phyloP scores from a whole-genome alignment of 2,329 filamentous ascomycete species.

The Canariomyces notabilis region DNA sequence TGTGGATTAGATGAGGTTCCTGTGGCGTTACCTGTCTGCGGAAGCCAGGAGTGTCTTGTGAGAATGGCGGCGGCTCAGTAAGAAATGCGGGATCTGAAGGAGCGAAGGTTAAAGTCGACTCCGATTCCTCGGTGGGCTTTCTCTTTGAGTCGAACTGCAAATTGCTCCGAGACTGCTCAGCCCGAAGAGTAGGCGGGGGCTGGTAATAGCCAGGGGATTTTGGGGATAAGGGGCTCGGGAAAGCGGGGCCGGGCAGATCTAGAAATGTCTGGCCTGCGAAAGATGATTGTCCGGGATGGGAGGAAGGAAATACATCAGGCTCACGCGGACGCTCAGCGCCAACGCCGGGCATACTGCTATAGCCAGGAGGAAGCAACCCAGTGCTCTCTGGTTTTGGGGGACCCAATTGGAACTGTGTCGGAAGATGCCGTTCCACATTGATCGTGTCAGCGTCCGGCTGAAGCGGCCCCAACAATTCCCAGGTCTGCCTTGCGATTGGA shows the following conservation, averaged over 20 bases:
- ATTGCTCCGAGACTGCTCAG: constrained; percentile 5
- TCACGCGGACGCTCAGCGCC: background rate
- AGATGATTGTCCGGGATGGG: background rate
- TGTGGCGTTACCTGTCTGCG: constrained; percentile 1
- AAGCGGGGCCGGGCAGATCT: background rate
- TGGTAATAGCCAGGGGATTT: constrained; percentile 8
- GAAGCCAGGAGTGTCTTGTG: constrained; percentile 4
- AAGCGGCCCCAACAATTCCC: constrained; percentile 34
- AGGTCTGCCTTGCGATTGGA: constrained; percentile 31
- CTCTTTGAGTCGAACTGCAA: background rate
- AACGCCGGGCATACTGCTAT: background rate
- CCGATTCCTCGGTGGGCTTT: constrained; percentile 1
- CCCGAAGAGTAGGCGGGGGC: constrained; percentile 1
- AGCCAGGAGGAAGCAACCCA: constrained; percentile 6
- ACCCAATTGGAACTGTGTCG: constrained; percentile 31
- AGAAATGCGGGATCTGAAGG: constrained; percentile 5
- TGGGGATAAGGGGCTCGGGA: constrained; percentile 8
- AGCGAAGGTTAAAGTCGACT: background rate
- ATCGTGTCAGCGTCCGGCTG: constrained; percentile 35
- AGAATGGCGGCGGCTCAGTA: constrained; percentile 12
- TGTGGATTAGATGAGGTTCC: constrained; percentile 2
- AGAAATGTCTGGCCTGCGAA: constrained; percentile 4
- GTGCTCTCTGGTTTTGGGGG: constrained; percentile 23
- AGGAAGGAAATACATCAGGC: background rate
- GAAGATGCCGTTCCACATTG: constrained; percentile 35